These are phyloP conservation scores for Leishmania braziliensis DNA, from an alignment of 208 protist genomes.

Conservation along the genomic window DNA sequence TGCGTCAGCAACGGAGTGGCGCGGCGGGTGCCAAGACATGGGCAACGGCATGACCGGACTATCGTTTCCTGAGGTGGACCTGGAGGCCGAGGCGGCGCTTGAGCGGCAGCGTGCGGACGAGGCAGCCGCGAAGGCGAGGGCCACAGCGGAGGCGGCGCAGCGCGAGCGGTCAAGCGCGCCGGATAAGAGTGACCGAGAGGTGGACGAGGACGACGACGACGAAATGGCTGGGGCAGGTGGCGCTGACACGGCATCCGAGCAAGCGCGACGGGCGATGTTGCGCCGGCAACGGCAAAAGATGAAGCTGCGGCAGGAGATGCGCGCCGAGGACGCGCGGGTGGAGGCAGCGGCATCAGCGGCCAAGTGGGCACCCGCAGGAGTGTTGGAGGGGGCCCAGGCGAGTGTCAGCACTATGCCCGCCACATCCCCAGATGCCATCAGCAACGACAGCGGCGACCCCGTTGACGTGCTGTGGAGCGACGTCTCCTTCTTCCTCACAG, in stretches of 20 bases:
- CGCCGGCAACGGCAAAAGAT: slow-evolving; percentile 19
- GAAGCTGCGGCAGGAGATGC: slow-evolving; percentile 23
- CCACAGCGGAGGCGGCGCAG: slow-evolving; percentile 8
- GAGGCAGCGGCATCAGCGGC: slow-evolving; percentile 1
- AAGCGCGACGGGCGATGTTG: slow-evolving; percentile 2
- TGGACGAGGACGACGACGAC: background rate
- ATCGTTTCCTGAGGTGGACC: slow-evolving; percentile 73
- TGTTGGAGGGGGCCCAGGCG: background rate
- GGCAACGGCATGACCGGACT: slow-evolving; percentile 67
- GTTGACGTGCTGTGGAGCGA: slow-evolving; percentile 45
- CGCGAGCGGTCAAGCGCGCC: slow-evolving; percentile 1
- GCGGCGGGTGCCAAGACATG: slow-evolving; percentile 62
- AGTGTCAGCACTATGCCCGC: background rate
- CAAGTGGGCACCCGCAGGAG: background rate
- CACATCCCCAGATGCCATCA: background rate
- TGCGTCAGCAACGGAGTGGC: slow-evolving; percentile 3
- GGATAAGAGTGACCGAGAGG: background rate
- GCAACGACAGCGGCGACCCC: slow-evolving; percentile 24
- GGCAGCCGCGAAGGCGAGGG: slow-evolving; percentile 13
- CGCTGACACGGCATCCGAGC: background rate
- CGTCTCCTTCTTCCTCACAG: slow-evolving; percentile 24
- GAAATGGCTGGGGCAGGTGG: background rate
- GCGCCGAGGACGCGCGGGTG: slow-evolving; percentile 7
- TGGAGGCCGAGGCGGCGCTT: slow-evolving; percentile 33
- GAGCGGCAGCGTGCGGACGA: slow-evolving; percentile 16